Evolutionary conservation across 2,329 filamentous ascomycete genomes (phyloP), one percentile per base, ranked within the genome.

Genomic region (Cladophialophora carrionii): DNA sequence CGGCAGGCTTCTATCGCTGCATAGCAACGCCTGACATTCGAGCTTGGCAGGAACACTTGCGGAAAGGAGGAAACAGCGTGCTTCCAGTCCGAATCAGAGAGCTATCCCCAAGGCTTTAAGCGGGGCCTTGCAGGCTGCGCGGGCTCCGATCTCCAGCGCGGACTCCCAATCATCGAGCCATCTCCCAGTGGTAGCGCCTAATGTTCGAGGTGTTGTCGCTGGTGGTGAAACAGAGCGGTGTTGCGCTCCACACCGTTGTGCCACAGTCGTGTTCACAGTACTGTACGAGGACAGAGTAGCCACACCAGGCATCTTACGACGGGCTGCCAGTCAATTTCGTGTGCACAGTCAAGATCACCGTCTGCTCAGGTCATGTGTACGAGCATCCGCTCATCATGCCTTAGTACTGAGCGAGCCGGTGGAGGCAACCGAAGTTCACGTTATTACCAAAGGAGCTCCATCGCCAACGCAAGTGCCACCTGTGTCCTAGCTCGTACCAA

Each of bases 31-130:
- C 46, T 24, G 31, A 43, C 32, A 20, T 31, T 48, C 26, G 20
- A 12, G 10, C 59, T 61, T 61, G 59, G 59, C 59, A 61, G 59
- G 59, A 26, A 61, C 59, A 55, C 24, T 53, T 41, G 31, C 31
- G 20, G 14, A 31, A 26, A 60, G 41, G 26, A 60, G 48, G 51
- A 17, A 54, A 6, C 52, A 54, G 52, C 52, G 26, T 46, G 54
- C 29, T 10, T 20, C 52, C 52, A 29, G 52, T 55, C 52, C 52
- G 52, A 34, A 46, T 22, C 49, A 46, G 17, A n/a, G 22, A 56
- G 24, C 14, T 14, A 53, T 14, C 59, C 49, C 51, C 51, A 24
- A 26, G 22, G 24, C 59, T 34, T 14, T 49, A 56, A 62, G 58
- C 59, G 62, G 52, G 53, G 57, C 34, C 37, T 31, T 37, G 17